Evolutionary conservation across 2,329 filamentous ascomycete species (phyloP), one percentile per base, ranked within the genome.

Genomic region (Ophiostoma triangulosporum): DNA sequence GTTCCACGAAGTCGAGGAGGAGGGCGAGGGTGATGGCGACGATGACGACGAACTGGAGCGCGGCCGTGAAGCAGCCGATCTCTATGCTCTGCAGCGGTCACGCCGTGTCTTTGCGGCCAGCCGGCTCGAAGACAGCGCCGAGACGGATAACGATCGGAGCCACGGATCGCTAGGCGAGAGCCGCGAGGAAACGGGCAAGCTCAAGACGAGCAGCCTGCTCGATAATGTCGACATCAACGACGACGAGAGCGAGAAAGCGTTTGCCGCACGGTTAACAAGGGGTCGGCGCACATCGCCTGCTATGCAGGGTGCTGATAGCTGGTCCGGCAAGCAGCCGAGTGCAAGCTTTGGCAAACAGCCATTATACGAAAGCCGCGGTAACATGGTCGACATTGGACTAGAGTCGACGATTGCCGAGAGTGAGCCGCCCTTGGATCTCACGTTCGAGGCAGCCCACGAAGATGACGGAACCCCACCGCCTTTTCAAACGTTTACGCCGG

Each of bases 11-110:
- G 55, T 48, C 57, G 90, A 96, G 64, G 56, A 58, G 12, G 55
- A 54, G 24, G 58, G 55, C 27, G 88, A 54, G 20, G 58, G 55
- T 31, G 88, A 86, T 56, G 89, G 95, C 68, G 88, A 94, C 63
- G 88, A 94, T 64, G 90, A 96, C 58, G 91, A 97, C 57, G 90
- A 93, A 65, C 85, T 88, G 62, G 89, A 95, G 68, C 83, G 88
- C 62, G 87, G 94, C 62, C 75, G 89, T 52, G 91, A 97, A 64
- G 87, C 91, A 32, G 89, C 89, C n/a, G 93, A 97, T 68, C 83
- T 93, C 60, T 94, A 90, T 68, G 91, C 91, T 6, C 73, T 98
- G 54, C 90, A 97, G 67, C 79, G 85, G 61, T 97, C 91, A 59
- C 80, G 93, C 60, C 80, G 90, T 48, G 87, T 95, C 55, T 91